Evolutionary conservation across 495 filamentous ascomycete species (phyloP), one percentile per base, ranked within the genome.

Genomic region (Apodospora peruviana): DNA sequence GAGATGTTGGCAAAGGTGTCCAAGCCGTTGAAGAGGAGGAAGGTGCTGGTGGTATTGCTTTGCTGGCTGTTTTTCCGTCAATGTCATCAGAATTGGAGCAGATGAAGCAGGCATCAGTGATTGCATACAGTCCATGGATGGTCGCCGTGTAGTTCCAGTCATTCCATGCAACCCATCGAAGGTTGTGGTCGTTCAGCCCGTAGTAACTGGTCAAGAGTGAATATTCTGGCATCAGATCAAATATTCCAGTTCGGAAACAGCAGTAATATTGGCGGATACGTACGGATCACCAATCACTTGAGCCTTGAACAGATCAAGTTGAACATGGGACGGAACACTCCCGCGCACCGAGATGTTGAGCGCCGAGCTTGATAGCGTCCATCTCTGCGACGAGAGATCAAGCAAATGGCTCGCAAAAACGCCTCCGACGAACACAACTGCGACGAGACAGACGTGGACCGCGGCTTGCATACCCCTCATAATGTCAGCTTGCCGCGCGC

Each of bases 141-240:
- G 67, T 61, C 3, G 71, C 58, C 11, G 75, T 79, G n/a, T 85
- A 86, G 0, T 76, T 85, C 83, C 82, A 86, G 54, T 83, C 80
- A 14, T 67, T 71, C 39, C 72, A 60, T 3, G 70, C 72, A 22
- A 86, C 62, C 83, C 82, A 86, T 9, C 80, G 79, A 19, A 79
- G 66, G 43, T 82, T 58, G 47, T 84, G 81, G 43, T 85, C 80
- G 52, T 84, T 85, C 1, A 83, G 62, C 21, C 76, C 78, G 45
- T 74, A 68, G 41, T 51, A 54, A 74, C 76, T 29, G 41, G 20
- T 32, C n/a, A n/a, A n/a, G n/a, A n/a, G 38, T 21, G 14, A 10
- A 14, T 3, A 27, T 4, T 12, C 8, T 2, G 17, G 32, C 19
- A 46, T 49, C 27, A 55, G 46, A 42, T 23, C 19, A 17, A 20